These are phyloP conservation scores for Parmelia sp. DNA, from an alignment of 495 filamentous ascomycete species.

Conservation along the genomic window DNA sequence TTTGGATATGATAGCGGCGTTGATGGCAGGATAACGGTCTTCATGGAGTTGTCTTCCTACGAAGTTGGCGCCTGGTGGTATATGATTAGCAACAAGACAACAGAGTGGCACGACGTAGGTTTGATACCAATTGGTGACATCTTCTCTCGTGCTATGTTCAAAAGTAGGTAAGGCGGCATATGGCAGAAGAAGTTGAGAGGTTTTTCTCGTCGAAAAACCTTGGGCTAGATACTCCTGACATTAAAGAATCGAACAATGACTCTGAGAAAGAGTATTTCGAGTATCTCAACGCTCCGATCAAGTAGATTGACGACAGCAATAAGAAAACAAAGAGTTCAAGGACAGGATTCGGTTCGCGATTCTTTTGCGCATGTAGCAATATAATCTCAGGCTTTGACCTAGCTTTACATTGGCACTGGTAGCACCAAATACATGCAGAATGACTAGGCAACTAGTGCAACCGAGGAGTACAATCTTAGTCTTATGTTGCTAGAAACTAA, in stretches of 20 bases:
- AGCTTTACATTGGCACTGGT: no score
- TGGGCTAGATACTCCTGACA: background rate
- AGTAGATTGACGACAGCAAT: no score
- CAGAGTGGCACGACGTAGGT: background rate
- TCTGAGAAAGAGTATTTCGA: background rate
- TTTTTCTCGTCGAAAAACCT: background rate
- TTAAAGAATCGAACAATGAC: background rate
- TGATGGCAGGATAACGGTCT: constrained; percentile 35
- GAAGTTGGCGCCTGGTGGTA: constrained; percentile 2
- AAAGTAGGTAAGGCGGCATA: background rate
- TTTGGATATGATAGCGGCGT: constrained; percentile 28
- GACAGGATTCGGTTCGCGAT: no score
- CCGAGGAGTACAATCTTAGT: no score
- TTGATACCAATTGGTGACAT: background rate
- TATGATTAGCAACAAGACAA: background rate
- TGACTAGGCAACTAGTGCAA: no score
- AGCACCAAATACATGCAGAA: no score
- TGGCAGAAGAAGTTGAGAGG: background rate
- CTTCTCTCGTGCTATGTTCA: background rate
- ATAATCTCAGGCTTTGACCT: no score
- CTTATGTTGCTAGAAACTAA: no score
- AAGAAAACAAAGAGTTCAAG: no score
- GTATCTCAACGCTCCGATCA: background rate
- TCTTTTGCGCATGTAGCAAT: no score
- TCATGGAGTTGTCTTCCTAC: constrained; percentile 26